Evolutionary conservation across 129 eudicot species (phyloP).

Genomic region (Chrysanthemum makinoi): DNA sequence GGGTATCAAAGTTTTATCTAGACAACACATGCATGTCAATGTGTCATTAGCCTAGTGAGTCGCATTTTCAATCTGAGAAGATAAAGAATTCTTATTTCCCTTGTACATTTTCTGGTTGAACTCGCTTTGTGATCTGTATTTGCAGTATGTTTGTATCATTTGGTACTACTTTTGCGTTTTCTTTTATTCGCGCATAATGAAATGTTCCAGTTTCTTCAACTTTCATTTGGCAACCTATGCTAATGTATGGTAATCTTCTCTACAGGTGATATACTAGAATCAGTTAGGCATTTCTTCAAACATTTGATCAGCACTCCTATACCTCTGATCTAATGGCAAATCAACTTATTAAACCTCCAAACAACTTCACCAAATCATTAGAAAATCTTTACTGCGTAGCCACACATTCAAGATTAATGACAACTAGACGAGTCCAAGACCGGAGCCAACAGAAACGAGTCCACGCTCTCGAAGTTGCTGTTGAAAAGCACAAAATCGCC

Average conservation of each 20-base stretch:
- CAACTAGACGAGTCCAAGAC: slow-evolving; percentile 86
- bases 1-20: no score
- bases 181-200: no score
- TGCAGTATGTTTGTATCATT: no score
- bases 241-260: neutral
- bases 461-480: slow-evolving; percentile 71
- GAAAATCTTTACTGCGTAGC: slow-evolving; percentile 7
- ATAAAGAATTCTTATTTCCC: no score
- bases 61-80: no score
- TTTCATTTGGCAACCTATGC: no score
- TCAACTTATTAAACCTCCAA: slow-evolving; percentile 27
- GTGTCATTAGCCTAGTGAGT: no score
- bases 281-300: slow-evolving; percentile 20
- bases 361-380: slow-evolving; percentile 15
- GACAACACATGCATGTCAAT: no score
- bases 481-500: slow-evolving; percentile 69
- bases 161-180: no score
- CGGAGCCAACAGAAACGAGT: slow-evolving; percentile 83
- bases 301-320: slow-evolving; percentile 9
- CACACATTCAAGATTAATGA: slow-evolving; percentile 47
- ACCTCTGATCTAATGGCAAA: slow-evolving; percentile 26
- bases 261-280: neutral
- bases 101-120: no score
- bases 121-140: no score
- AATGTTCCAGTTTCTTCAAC: no score